Base-by-base conservation (phyloP, 2,329 filamentous ascomycete genomes). In the Curvularia sp. region DNA sequence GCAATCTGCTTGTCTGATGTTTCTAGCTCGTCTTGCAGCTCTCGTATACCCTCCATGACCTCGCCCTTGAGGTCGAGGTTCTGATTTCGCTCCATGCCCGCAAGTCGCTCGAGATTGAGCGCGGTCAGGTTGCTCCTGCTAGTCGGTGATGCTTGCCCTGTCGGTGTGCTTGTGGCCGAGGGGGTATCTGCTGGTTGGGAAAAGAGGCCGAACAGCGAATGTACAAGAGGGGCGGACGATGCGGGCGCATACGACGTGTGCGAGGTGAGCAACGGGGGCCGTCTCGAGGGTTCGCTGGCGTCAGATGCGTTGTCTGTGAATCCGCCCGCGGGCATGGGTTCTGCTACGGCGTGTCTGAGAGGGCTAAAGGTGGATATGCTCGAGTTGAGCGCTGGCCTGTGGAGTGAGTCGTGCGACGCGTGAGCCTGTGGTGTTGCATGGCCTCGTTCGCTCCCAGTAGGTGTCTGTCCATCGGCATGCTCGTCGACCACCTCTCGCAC, bases 1-100 rank as follows among this genome's bases (percentile, higher is more conserved):
- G 94, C 91, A 68, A 99, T 96, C 77, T 97, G 93, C 72, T 96
- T 92, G 74, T 97, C 95, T 7, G 93, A 93, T 73, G 94, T 90
- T 65, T 90, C 89, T 55, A 99, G 88, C 79, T 99, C 95, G 73
- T 99, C 95, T 77, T 96, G 91, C 59, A 99, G 93, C 76, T 99
- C 95, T 70, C 92, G 89, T 70, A 99, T 97, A 41, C 93, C 95
- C 69, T 95, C 91, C 65, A 97, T 89, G 25, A 98, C 90, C 77
- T 98, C 95, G 13, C 92, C 92, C 60, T 93, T 90, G 57, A 98
- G 82, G 62, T 96, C 90, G 59, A 90, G 85, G 36, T 64, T 53
- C 81, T 67, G 62, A 48, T 65, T 70, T 57, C 63, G 69, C 64
- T 76, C 75, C 12, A 82, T 78, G 25, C 75, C 74, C 19, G 67